A percentile compares a stretch with the other conserved stretches of the same genome.
Evolutionary conservation across 2,329 filamentous ascomycete species (phyloP).

Genomic region (Dendryphion nanum): DNA sequence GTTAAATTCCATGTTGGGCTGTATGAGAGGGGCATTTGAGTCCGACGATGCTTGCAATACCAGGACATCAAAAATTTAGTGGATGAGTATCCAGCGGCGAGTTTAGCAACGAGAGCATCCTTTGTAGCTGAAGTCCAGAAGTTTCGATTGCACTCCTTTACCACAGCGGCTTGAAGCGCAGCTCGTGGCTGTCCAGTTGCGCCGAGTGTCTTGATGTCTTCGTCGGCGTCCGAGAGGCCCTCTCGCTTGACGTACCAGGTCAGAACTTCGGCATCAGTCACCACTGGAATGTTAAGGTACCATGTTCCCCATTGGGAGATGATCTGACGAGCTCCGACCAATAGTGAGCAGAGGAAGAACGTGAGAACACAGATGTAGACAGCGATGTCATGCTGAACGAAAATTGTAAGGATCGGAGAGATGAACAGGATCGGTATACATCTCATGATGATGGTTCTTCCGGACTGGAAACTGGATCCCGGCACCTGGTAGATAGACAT

Average conservation of each 20-base stretch:
- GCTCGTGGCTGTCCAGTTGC: constrained; percentile 29
- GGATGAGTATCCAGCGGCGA: constrained; percentile 48
- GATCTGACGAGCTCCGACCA: constrained; percentile 50
- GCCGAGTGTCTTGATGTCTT: constrained; percentile 18
- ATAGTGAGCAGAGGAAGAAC: constrained; percentile 48
- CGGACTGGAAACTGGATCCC: constrained; percentile 48
- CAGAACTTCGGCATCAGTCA: constrained; percentile 46
- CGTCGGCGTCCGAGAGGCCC: background rate
- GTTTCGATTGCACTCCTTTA: constrained; percentile 19
- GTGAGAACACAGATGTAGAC: constrained; percentile 56
- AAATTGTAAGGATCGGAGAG: constrained; percentile 54
- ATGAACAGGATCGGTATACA: constrained; percentile 55
- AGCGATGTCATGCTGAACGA: constrained; percentile 49
- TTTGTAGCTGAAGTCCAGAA: constrained; percentile 39
- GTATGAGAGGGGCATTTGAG: constrained; percentile 47
- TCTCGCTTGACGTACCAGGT: constrained; percentile 40
- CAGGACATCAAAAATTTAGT: constrained; percentile 52
- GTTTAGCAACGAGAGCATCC: constrained; percentile 45
- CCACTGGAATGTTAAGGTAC: constrained; percentile 45
- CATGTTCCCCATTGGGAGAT: constrained; percentile 57
- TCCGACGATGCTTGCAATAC: constrained; percentile 46
- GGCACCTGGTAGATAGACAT: constrained; percentile 42
- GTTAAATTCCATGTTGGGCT: constrained; percentile 55
- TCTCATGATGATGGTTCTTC: constrained; percentile 37
- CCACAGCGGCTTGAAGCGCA: constrained; percentile 41